phyloP scores from a whole-genome alignment of 164 flowering plant species.

The Berberis thunbergii region DNA sequence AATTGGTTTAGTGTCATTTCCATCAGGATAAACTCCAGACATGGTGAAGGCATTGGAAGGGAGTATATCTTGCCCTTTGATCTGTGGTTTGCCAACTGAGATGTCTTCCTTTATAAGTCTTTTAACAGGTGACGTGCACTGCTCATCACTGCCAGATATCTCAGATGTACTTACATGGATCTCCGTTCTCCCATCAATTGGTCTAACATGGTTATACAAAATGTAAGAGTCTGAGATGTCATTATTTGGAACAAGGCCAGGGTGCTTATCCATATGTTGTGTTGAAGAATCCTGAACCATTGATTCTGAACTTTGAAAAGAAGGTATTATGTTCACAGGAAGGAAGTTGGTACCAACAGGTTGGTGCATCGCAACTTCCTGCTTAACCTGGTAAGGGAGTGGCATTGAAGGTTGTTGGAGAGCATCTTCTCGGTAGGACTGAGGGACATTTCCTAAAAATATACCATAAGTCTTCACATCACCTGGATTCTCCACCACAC shows the following conservation, averaged over 20 bases:
- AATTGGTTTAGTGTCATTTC: slow-evolving; percentile 19
- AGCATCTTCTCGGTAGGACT: slow-evolving; percentile 22
- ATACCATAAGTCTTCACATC: slow-evolving; percentile 26
- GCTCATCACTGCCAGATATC: slow-evolving; percentile 21
- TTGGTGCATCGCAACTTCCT: slow-evolving; percentile 16
- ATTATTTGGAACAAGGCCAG: slow-evolving; percentile 24
- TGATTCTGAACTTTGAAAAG: slow-evolving; percentile 24
- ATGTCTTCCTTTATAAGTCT: slow-evolving; percentile 24
- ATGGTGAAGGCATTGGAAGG: slow-evolving; percentile 15
- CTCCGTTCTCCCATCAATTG: slow-evolving; percentile 44
- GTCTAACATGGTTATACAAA: slow-evolving; percentile 29
- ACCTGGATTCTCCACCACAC: slow-evolving; percentile 7
- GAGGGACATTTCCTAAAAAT: slow-evolving; percentile 19
- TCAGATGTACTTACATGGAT: slow-evolving; percentile 31
- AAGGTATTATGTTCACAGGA: slow-evolving; percentile 15
- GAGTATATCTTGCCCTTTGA: slow-evolving; percentile 20
- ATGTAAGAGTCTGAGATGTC: slow-evolving; percentile 11
- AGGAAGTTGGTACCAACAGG: slow-evolving; percentile 21
- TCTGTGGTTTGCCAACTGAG: slow-evolving; percentile 21
- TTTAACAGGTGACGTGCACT: slow-evolving; percentile 20
- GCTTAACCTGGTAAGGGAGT: slow-evolving; percentile 20
- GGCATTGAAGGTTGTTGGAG: slow-evolving; percentile 21
- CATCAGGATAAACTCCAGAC: slow-evolving; percentile 19
- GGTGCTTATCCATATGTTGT: slow-evolving; percentile 23
- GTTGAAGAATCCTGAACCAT: slow-evolving; percentile 25